A percentile compares a stretch with the other conserved stretches of the same genome.
Conservation (phyloP, 345 rosid species). For the Eucalyptus urophylla region DNA sequence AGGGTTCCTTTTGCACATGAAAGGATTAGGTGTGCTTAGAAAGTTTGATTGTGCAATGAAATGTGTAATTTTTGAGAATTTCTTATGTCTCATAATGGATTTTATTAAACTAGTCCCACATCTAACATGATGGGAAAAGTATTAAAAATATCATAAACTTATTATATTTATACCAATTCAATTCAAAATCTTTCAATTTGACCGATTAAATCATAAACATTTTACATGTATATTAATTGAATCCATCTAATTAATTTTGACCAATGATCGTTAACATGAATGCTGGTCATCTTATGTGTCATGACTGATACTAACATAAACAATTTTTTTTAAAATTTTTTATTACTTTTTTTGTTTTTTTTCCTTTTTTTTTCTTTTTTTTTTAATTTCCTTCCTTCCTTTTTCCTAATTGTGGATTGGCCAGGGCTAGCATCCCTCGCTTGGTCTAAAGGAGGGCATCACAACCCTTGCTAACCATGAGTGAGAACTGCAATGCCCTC, state of each 20-base stretch:
- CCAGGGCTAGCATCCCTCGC: fast-evolving
- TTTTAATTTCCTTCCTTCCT: too few species aligned
- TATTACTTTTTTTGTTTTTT: too few species aligned
- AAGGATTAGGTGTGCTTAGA: not conserved
- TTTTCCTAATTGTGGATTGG: too few species aligned
- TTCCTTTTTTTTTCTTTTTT: too few species aligned
- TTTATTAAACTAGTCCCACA: not conserved
- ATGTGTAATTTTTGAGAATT: not conserved
- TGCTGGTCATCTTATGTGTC: fast-evolving
- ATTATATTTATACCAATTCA: too few species aligned
- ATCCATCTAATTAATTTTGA: fast-evolving
- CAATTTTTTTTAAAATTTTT: fast-evolving
- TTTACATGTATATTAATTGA: too few species aligned
- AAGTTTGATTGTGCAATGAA: not conserved
- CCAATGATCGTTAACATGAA: too few species aligned
- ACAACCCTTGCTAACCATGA: too few species aligned
- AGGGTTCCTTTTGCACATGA: not conserved
- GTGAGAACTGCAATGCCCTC: not conserved
- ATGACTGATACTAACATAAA: too few species aligned
- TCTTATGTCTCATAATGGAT: not conserved
- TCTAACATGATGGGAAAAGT: not conserved
- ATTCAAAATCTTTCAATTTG: fast-evolving
- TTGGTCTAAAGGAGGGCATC: too few species aligned
- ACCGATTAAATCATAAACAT: fast-evolving
- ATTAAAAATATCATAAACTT: too few species aligned